Evolutionary conservation across 2,329 filamentous ascomycete species (phyloP), one percentile per base, ranked within the genome.

Genomic region (Dryadomyces sulphureus): DNA sequence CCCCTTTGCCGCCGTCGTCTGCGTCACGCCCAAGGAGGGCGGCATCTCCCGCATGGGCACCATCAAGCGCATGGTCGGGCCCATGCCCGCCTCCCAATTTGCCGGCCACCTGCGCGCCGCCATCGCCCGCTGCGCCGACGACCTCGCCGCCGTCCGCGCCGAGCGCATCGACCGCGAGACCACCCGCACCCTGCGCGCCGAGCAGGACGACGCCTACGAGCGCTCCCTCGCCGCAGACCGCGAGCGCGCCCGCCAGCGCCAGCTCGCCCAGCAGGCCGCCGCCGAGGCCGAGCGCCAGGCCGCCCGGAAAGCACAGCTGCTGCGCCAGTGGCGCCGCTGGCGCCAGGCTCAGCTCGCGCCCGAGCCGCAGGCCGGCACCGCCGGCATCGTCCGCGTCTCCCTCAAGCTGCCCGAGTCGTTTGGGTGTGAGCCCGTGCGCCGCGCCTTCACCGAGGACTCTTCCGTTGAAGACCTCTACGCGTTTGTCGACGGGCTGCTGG

Each of bases 121-220:
- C 5, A 83, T 94, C 50, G 72, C 77, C 42, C 80, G 83, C 50
- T 84, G 94, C 58, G 75, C 75, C n/a, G 74, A 81, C 16, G 79
- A 90, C 41, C 68, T 98, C 4, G 77, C 79, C 35, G 72, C 78
- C 25, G 80, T 84, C 19, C 76, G 89, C n/a, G 75, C 81, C 2
- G 79, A 86, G 55, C 73, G 89, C 45, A 75, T 77, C 16, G 86
- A 88, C 38, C 85, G 94, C 54, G 79, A 93, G 58, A 79, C 86
- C 2, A 76, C 83, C n/a, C 75, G 90, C 40, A 84, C 68, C 55
- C 68, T 98, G 30, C 77, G 89, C n/a, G 76, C 83, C 50, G 79
- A 94, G 61, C 92, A 98, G 60, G 88, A 96, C 59, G 84, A 78
- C 9, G 92, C 92, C 1, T 98, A 98, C 61, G 89, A 98, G 64